A percentile compares a stretch with the other conserved stretches of the same genome.
Conservation (phyloP, 257 asterid genomes). For the Mitragyna speciosa region DNA sequence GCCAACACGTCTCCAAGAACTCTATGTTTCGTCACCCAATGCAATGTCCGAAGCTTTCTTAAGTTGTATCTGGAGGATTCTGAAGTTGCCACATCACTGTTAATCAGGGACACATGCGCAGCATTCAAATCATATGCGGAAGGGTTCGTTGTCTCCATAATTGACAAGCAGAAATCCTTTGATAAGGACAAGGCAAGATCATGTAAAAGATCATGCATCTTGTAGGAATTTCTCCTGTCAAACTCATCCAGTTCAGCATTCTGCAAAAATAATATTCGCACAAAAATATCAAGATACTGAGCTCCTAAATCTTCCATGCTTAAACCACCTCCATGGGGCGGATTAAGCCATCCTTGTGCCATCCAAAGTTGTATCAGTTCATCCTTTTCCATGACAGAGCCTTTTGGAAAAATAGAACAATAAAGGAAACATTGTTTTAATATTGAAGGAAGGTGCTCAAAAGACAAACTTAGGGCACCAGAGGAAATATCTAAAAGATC, state of each 20-base stretch:
- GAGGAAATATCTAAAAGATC: not conserved
- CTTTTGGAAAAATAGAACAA: conserved; percentile 29
- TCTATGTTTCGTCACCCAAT: not conserved
- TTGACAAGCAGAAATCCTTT: not conserved
- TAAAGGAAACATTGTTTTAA: conserved; percentile 30
- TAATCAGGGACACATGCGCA: conserved; percentile 3
- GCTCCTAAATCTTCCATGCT: not conserved
- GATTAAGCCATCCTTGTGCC: conserved; percentile 23
- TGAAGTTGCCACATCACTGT: not conserved
- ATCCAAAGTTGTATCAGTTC: conserved; percentile 33
- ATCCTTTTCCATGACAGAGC: conserved; percentile 23
- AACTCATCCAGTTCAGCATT: conserved; percentile 12
- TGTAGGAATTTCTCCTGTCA: conserved; percentile 2
- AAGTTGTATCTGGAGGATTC: not conserved
- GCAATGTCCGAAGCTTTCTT: not conserved
- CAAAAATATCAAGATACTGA: conserved; percentile 12
- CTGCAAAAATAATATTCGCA: conserved; percentile 22
- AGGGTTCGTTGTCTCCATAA: not conserved
- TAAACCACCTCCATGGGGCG: not conserved
- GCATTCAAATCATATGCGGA: not conserved
- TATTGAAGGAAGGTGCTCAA: conserved; percentile 9
- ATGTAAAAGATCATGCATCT: conserved; percentile 37
- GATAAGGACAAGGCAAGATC: conserved; percentile 23
- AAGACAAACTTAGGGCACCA: conserved; percentile 22
- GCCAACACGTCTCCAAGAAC: not conserved